These are phyloP conservation scores for Haematococcus sp. DNA, from an alignment of 139 green algal species.

Conservation along the genomic window DNA sequence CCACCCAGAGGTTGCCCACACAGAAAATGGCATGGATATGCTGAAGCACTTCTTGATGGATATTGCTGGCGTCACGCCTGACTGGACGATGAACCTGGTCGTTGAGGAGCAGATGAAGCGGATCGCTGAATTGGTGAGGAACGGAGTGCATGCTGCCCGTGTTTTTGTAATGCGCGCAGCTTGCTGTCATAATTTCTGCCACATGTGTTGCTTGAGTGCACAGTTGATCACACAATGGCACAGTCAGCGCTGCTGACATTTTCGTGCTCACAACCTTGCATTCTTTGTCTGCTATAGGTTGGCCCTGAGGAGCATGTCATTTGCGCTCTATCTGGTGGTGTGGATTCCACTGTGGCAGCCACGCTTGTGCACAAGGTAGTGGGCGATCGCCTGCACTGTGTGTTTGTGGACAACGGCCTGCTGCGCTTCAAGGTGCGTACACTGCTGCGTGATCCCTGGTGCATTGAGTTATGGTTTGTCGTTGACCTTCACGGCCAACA, in stretches of 20 bases:
- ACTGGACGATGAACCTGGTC: constrained; percentile 97
- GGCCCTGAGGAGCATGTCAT: constrained; percentile 91
- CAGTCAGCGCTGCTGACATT: not conserved
- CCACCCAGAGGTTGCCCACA: constrained; percentile 96
- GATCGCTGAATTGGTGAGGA: constrained; percentile 53
- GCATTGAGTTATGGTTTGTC: too few relatives aligned
- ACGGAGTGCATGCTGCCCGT: not conserved
- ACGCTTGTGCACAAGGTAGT: constrained; percentile 89
- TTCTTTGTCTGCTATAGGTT: constrained; percentile 51
- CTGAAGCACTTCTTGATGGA: constrained; percentile 88
- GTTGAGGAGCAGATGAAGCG: constrained; percentile 88
- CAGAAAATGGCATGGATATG: constrained; percentile 81
- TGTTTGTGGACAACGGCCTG: constrained; percentile 99
- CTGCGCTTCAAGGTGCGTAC: constrained; percentile 72
- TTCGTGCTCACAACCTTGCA: not conserved
- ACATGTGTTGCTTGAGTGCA: not conserved
- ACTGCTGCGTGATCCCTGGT: too few relatives aligned
- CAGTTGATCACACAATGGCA: not conserved
- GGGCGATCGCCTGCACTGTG: constrained; percentile 96
- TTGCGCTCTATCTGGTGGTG: constrained; percentile 95
- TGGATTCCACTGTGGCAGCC: constrained; percentile 95
- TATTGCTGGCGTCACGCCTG: constrained; percentile 56
- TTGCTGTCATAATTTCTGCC: not conserved
- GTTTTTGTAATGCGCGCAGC: not conserved
- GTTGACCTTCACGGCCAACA: too few relatives aligned